Percentiles rank a stretch among this genome's conserved stretches.
These are phyloP conservation scores for Ogataea allantospora DNA, from an alignment of 805 yeast species.

Conservation along the genomic window DNA sequence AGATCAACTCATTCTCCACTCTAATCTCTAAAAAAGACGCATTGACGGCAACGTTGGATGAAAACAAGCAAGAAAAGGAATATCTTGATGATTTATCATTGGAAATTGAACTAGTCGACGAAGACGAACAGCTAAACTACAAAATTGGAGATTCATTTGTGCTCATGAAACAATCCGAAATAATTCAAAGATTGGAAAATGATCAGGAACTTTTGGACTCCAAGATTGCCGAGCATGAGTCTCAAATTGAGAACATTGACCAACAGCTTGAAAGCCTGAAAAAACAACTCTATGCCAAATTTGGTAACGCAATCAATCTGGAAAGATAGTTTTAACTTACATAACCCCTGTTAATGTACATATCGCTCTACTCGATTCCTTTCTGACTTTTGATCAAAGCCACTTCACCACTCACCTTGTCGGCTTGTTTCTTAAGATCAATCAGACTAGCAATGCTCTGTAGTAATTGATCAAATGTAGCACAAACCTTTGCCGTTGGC, in stretches of 20 bases:
- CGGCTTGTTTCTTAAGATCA: constrained; percentile 83
- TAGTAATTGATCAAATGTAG: constrained; percentile 72
- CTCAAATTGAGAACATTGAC: constrained; percentile 50
- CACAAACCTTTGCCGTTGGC: constrained; percentile 78
- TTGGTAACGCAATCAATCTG: constrained; percentile 84
- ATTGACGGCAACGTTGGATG: constrained; percentile 46
- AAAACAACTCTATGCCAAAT: constrained; percentile 76
- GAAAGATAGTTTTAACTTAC: constrained; percentile 48
- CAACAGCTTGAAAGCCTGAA: constrained; percentile 60
- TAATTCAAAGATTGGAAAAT: constrained; percentile 62
- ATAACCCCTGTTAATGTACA: constrained; percentile 9
- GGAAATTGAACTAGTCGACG: constrained; percentile 84
- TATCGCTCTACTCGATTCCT: constrained; percentile 21
- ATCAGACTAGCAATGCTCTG: constrained; percentile 67
- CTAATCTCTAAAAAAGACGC: constrained; percentile 70
- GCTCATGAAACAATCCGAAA: constrained; percentile 63
- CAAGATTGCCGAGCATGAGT: constrained; percentile 46
- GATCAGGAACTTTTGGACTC: constrained; percentile 55
- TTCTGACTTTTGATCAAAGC: constrained; percentile 42
- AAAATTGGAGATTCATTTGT: constrained; percentile 81
- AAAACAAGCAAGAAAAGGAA: constrained; percentile 69
- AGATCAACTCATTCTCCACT: constrained; percentile 85
- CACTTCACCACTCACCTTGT: constrained; percentile 81
- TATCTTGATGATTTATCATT: constrained; percentile 81
- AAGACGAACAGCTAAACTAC: constrained; percentile 68